Base-by-base conservation (phyloP, 805 yeast species). In the Peterozyma xylosa region DNA sequence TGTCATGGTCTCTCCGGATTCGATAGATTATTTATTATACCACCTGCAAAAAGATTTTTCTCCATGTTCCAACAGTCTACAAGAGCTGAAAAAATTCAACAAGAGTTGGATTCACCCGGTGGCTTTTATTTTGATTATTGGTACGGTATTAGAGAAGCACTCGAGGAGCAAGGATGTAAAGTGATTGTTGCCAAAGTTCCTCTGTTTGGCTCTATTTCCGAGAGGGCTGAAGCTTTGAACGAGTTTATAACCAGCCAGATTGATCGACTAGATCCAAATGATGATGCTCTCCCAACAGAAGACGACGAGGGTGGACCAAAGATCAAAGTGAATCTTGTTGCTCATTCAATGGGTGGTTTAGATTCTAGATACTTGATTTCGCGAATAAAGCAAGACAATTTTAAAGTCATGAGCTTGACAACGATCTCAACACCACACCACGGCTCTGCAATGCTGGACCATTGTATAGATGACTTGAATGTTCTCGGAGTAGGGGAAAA, bases 321-420 rank as follows among this genome's bases (percentile, higher is more conserved):
- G 10, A 50, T 78, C 16, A 79, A 78, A 47, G 70, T 89, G 13
- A 90, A 90, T 55, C 58, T 89, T 37, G 70, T 89, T 21, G 93
- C 93, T 5, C 97, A 89, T 57, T 87, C 96, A 0, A 88, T 89
- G 96, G 97, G 97, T 5, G 97, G 97, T 0, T 64, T 89, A 30
- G 96, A 90, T 56, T 77, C 89, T 32, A 65, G 97, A 42, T 86
- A 80, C 56, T 60, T 90, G 50, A 84, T 88, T 2, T 71, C 86
- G 0, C 66, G 73, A 40, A 57, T 84, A 3, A 60, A 67, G 39
- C 64, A 70, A 21, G 57, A 64, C 33, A 62, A 70, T 37, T 82
- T 77, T 52, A 65, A 77, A 51, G 83, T 90, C 9, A 77, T 71
- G 1, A 83, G 93, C 36, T 64, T 89, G 29, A 88, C 96, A 1